A percentile compares a stretch with the other conserved stretches of the same genome.
phyloP scores from a whole-genome alignment of 805 yeast species.

The Metschnikowia vanudenii region DNA sequence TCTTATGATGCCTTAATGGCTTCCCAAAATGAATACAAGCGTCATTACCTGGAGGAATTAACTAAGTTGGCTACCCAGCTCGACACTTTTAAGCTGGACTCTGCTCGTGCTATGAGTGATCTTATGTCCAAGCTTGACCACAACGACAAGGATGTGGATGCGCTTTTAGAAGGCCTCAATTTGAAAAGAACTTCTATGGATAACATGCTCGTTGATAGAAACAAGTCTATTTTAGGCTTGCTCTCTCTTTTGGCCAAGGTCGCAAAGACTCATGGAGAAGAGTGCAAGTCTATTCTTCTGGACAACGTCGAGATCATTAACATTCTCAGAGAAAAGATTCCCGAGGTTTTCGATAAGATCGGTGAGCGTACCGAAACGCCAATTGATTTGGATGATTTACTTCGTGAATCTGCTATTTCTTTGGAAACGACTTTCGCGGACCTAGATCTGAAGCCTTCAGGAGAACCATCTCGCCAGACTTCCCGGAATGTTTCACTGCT shows the following conservation, averaged over 20 bases:
- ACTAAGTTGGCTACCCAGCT: constrained; percentile 36
- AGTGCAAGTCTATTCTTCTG: constrained; percentile 42
- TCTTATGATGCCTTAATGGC: constrained; percentile 58
- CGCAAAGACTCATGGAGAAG: constrained; percentile 49
- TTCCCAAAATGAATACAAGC: constrained; percentile 52
- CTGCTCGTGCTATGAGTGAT: constrained; percentile 32
- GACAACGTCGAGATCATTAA: constrained; percentile 48
- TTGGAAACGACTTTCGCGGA: constrained; percentile 18
- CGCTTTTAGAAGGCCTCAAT: constrained; percentile 48
- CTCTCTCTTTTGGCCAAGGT: constrained; percentile 44
- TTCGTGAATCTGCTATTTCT: constrained; percentile 33
- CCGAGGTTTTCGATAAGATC: constrained; percentile 34
- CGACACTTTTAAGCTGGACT: constrained; percentile 35
- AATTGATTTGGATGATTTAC: constrained; percentile 35
- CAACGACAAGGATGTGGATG: constrained; percentile 50
- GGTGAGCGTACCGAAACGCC: constrained; percentile 27
- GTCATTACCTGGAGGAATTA: constrained; percentile 46
- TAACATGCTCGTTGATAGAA: constrained; percentile 46
- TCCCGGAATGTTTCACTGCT: constrained; percentile 9
- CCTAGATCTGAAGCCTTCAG: constrained; percentile 1
- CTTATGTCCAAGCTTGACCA: constrained; percentile 38
- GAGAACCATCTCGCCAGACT: constrained; percentile 7
- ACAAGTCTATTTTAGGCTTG: constrained; percentile 42
- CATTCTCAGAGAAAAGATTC: constrained; percentile 35
- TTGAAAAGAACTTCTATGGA: constrained; percentile 51